Percentiles rank a stretch among this genome's conserved stretches.
These are phyloP conservation scores for Citrus medica DNA, from an alignment of 345 rosid genomes.

Conservation along the genomic window DNA sequence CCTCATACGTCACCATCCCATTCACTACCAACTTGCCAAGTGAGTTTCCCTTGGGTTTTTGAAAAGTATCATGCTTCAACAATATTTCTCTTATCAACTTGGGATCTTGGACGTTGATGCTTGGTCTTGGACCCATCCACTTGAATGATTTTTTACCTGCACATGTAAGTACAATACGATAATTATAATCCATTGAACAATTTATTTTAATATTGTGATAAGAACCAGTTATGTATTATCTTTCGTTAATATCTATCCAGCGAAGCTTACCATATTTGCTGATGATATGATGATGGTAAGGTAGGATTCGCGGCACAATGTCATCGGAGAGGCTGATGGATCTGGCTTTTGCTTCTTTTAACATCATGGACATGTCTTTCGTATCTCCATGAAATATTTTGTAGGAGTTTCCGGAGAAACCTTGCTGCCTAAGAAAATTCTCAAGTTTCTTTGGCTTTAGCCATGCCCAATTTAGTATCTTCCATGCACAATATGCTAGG, in stretches of 20 bases:
- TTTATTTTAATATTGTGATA: background rate
- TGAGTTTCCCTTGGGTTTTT: background rate
- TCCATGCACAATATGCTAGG: slow-evolving; percentile 10
- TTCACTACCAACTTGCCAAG: background rate
- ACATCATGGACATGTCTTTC: slow-evolving; percentile 16
- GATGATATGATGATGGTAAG: slow-evolving; percentile 25
- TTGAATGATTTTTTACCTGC: slow-evolving; percentile 7
- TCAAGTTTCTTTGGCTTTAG: slow-evolving; percentile 47
- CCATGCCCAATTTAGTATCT: slow-evolving; percentile 40
- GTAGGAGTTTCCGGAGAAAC: slow-evolving; percentile 42
- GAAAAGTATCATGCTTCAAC: background rate
- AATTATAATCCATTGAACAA: no score
- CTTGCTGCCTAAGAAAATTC: slow-evolving; percentile 38
- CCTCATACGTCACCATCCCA: background rate
- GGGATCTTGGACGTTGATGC: background rate
- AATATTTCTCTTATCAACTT: slow-evolving; percentile 2
- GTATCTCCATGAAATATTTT: slow-evolving; percentile 37
- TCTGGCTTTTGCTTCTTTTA: slow-evolving; percentile 29
- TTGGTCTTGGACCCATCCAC: slow-evolving; percentile 14
- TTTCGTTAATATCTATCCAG: background rate
- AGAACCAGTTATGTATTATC: background rate
- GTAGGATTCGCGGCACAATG: slow-evolving; percentile 33
- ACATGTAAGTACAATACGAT: no score
- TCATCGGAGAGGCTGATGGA: slow-evolving; percentile 33
- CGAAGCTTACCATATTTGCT: background rate